Conservation (phyloP, 192 early-diverging fungal genomes). For the Umbelopsis vinacea region DNA sequence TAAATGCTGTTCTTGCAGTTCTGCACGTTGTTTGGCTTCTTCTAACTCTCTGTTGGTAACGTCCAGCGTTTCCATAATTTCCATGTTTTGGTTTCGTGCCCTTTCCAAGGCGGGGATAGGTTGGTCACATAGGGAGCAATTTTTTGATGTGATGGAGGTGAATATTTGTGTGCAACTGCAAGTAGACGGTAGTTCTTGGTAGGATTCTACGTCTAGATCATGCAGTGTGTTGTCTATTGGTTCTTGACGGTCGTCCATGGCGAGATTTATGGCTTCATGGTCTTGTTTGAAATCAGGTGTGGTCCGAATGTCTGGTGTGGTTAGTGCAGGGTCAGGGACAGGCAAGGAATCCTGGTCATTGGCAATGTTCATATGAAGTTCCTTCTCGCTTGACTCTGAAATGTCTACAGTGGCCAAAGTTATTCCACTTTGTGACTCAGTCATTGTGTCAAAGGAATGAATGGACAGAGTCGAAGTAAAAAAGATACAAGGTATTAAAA, state of each 20-base stretch:
- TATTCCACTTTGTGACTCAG: neutral
- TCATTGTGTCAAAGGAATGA: constrained; percentile 5
- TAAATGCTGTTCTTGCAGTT: constrained; percentile 61
- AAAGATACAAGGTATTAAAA: too few species aligned
- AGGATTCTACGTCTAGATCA: neutral
- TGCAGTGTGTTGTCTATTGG: neutral
- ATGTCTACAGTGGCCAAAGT: neutral
- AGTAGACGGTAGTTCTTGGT: neutral
- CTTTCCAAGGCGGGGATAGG: constrained; percentile 11
- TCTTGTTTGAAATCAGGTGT: neutral
- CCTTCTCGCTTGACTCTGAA: neutral
- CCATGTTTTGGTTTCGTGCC: neutral
- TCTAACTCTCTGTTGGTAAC: constrained; percentile 10
- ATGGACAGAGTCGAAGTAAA: constrained; percentile 8
- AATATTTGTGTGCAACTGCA: constrained; percentile 1
- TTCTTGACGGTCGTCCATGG: neutral
- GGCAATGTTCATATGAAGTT: neutral
- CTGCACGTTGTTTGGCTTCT: constrained; percentile 12
- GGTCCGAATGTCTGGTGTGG: neutral
- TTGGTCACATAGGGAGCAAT: constrained; percentile 10
- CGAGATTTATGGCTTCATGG: neutral
- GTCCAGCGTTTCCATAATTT: constrained; percentile 15
- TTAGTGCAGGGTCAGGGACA: neutral
- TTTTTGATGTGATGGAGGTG: neutral
- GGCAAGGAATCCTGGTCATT: neutral